Conservation (phyloP, 129 eudicot genomes). For the Flaveria bidentis region DNA sequence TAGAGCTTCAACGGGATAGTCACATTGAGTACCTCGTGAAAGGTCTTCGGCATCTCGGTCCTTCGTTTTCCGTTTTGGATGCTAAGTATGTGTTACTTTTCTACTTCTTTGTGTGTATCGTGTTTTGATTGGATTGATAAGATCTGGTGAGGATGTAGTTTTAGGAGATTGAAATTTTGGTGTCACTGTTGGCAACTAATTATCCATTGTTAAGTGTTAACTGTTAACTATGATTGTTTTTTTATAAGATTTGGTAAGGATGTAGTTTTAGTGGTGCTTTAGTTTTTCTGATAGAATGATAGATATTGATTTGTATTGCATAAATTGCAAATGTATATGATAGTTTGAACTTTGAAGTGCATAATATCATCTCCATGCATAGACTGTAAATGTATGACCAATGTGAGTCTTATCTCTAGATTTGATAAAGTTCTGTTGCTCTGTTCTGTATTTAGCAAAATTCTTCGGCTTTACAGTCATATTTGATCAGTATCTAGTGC, state of each 20-base stretch:
- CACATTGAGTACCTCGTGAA: conserved; percentile 69
- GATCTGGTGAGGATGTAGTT: neutral
- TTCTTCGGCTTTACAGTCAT: neutral
- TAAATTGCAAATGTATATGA: neutral
- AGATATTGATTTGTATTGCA: neutral
- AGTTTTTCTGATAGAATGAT: neutral
- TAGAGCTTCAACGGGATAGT: conserved; percentile 66
- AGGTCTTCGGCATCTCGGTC: conserved; percentile 67
- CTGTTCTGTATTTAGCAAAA: neutral
- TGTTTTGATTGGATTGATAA: neutral
- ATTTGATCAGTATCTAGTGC: neutral
- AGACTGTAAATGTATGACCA: no score
- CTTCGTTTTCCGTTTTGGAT: conserved; percentile 64
- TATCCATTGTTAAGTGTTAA: no score
- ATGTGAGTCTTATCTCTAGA: neutral
- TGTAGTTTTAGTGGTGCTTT: neutral
- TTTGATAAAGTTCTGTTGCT: neutral
- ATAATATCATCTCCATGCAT: neutral
- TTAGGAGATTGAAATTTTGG: neutral
- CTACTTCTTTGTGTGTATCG: neutral
- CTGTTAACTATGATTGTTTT: neutral
- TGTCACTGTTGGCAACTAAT: neutral
- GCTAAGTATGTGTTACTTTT: conserved; percentile 51
- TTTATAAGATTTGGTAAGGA: neutral
- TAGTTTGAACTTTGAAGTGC: neutral